phyloP scores from a whole-genome alignment of 2,329 filamentous ascomycete species.

The Cadophora sp. region DNA sequence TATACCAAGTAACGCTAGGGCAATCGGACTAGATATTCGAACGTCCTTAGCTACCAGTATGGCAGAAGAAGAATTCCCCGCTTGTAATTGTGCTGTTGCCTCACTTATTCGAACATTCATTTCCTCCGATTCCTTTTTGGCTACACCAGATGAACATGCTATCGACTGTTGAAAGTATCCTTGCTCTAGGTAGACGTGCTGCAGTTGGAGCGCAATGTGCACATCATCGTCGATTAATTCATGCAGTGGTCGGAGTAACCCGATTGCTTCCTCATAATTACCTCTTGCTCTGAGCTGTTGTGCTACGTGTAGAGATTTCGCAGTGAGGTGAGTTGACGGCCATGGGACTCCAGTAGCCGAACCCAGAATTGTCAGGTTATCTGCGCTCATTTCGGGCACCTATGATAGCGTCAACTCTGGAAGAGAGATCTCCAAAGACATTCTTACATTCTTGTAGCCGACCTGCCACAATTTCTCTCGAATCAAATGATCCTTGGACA shows the following conservation, averaged over 20 bases:
- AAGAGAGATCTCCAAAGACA: background rate
- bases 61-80: background rate
- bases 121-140: background rate
- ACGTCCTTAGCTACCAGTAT: background rate
- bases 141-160: background rate
- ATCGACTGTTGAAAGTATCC: slow-evolving; percentile 1
- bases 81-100: background rate
- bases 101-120: background rate
- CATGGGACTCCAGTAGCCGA: background rate
- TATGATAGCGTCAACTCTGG: background rate
- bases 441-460: slow-evolving; percentile 8
- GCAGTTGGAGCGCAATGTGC: background rate
- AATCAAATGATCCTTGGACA: slow-evolving; percentile 10
- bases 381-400: background rate
- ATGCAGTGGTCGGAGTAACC: background rate
- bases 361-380: background rate
- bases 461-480: background rate
- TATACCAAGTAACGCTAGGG: background rate
- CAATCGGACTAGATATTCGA: background rate
- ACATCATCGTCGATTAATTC: background rate
- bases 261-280: slow-evolving; percentile 3
- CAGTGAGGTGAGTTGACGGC: background rate
- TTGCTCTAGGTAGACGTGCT: background rate
- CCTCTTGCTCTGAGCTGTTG: background rate
- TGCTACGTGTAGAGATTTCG: background rate